Evolutionary conservation across 1,139 yeast species (phyloP), one percentile per base, ranked within the genome.

Genomic region (Diutina siamensis): DNA sequence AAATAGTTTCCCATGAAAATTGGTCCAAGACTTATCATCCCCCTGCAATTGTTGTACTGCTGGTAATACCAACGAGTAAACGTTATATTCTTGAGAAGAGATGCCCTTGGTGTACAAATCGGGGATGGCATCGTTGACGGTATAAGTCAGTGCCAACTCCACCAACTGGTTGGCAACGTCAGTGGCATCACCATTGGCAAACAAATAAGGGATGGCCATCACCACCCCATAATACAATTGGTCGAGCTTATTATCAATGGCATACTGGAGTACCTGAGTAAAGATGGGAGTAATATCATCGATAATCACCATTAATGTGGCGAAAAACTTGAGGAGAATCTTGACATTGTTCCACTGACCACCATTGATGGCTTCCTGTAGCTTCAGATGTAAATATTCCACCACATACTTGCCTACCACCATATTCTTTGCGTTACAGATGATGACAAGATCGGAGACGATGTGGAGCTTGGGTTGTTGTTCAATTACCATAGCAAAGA

Each of bases 391-490:
- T 52, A 86, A 72, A 58, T 67, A 81, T 53, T 85, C 94, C 35
- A 85, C 64, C 21, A 84, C 76, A 47, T 76, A 74, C 53, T 78
- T 78, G 44, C 95, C 94, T 44, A 85, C 80, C 38, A 76, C 70
- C 45, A 76, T 74, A 59, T 80, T 80, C 51, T 74, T 74, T 15
- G 83, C 71, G 61, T 83, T 82, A 48, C 87, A 80, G 33, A 82
- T 69, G 53, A 82, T 72, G 10, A 89, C 65, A 52, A 87, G 71
- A n/a, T 82, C 78, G 31, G 87, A 74, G 49, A 89, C 64, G 21
- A 83, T 76, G 22, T 80, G 77, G 49, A 83, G 76, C 59, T 89
- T 92, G 54, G 89, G 95, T 1, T 97, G 97, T 61, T 89, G 97
- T 61, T 92, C 98, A 38, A 75, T 63, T 9, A 84, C 70, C 40